Conservation (phyloP, 257 asterid genomes). For the Nicotiana knightiana region DNA sequence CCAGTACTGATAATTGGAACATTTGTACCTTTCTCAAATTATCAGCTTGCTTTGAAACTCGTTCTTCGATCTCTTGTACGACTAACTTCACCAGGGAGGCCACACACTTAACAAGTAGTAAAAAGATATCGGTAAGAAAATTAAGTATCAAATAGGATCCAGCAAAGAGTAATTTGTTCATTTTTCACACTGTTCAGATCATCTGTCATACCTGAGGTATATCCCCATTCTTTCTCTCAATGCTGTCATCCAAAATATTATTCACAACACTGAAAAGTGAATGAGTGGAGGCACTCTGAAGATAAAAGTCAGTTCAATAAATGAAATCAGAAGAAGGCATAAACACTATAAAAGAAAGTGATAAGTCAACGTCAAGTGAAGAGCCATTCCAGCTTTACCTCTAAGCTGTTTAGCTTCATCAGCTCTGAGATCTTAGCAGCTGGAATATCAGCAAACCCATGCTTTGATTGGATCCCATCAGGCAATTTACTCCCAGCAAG, state of each 20-base stretch:
- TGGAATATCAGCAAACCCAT: constrained; percentile 43
- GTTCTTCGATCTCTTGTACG: constrained; percentile 82
- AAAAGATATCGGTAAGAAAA: constrained; percentile 16
- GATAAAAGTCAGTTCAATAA: constrained; percentile 17
- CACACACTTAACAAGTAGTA: constrained; percentile 46
- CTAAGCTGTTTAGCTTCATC: constrained; percentile 65
- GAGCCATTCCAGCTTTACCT: constrained; percentile 38
- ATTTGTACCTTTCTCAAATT: constrained; percentile 61
- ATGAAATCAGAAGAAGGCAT: constrained; percentile 5
- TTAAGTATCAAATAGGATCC: constrained; percentile 17
- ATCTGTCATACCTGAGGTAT: constrained; percentile 67
- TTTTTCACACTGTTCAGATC: constrained; percentile 11
- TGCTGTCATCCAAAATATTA: constrained; percentile 64
- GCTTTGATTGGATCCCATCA: constrained; percentile 42
- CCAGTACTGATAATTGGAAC: constrained; percentile 4
- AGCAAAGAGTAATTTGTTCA: background rate
- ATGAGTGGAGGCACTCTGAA: constrained; percentile 69
- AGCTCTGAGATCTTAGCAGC: constrained; percentile 65
- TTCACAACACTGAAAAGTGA: constrained; percentile 62
- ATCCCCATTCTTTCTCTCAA: constrained; percentile 69
- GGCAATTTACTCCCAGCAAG: constrained; percentile 35
- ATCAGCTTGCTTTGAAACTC: constrained; percentile 58
- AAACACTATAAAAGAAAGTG: background rate
- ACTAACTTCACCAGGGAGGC: constrained; percentile 78
- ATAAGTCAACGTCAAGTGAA: background rate